Evolutionary conservation across 2,329 filamentous ascomycete species (phyloP), one percentile per base, ranked within the genome.

Genomic region (Zymoseptoria passerinii): DNA sequence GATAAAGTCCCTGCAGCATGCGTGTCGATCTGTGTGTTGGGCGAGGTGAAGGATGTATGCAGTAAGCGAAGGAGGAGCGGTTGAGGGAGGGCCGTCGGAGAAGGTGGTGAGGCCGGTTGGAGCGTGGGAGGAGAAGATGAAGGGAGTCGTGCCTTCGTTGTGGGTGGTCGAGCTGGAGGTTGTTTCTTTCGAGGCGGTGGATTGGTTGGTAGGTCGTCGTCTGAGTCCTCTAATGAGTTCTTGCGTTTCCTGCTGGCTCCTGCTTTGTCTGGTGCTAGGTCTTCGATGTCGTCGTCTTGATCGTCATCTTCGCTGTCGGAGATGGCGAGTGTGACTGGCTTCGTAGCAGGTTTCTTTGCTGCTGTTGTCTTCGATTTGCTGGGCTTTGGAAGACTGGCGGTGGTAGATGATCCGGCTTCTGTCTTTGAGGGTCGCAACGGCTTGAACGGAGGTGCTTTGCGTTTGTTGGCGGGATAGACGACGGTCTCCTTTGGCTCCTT

Each of bases 1-100:
- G 85, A 87, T 59, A 92, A 82, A 1, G 91, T 83, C 6, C 77
- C 80, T 71, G 92, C 89, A 3, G 90, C 90, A 68, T 91, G 88
- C 66, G 83, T 86, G 7, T 86, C 85, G 63, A 96, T 85, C 65
- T 87, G 81, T 23, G 88, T 92, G 57, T 82, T 81, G 53, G 87
- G 82, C 66, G 87, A 76, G 51, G 78, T 79, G 69, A 96, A 96
- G 70, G 88, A 84, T 66, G 92, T 84, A 70, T 95, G 87, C 35
- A 96, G 77, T 3, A 96, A 76, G 40, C 85, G 82, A 8, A 88
- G 87, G 48, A 96, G 75, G 0, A 97, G 78, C 50, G 89, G 85
- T 3, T 82, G 78, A 0, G 91, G 89, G 28, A 96, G 88, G 35
- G 35, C 13, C n/a, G 35, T 44, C 1, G 80, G 71, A 1, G 70